Percentiles rank a stretch among this genome's conserved stretches.
phyloP scores from a whole-genome alignment of 495 filamentous ascomycete species.

The Talaromyces nanjingensis region DNA sequence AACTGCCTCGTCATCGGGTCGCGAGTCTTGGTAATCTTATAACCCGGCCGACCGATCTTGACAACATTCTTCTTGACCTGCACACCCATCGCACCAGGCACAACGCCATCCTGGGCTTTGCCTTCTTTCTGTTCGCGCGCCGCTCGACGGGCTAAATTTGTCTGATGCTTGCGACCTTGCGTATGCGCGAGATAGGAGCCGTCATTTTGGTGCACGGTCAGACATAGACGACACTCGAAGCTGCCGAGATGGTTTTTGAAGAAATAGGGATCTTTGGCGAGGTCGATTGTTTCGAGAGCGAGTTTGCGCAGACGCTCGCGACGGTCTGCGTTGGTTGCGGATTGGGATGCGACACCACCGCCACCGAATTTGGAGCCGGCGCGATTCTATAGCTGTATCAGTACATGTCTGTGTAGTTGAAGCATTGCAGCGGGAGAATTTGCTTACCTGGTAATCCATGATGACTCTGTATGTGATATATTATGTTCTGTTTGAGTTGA shows the following conservation, averaged over 20 bases:
- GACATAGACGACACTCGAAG: slow-evolving; percentile 95
- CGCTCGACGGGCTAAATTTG: slow-evolving; percentile 93
- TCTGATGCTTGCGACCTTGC: slow-evolving; percentile 98
- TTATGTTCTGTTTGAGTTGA: not conserved
- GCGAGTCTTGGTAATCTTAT: slow-evolving; percentile 94
- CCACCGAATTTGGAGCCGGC: slow-evolving; percentile 98
- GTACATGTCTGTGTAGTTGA: too few relatives aligned
- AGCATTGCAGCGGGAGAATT: too few relatives aligned
- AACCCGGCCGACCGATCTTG: slow-evolving; percentile 94
- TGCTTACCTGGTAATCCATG: slow-evolving; percentile 64
- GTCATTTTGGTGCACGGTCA: slow-evolving; percentile 99
- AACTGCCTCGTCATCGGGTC: slow-evolving; percentile 87
- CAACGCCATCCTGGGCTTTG: slow-evolving; percentile 64
- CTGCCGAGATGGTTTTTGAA: slow-evolving; percentile 99
- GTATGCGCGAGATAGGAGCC: slow-evolving; percentile 98
- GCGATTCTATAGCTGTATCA: slow-evolving; percentile 62
- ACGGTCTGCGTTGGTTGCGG: slow-evolving; percentile 90
- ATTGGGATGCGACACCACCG: slow-evolving; percentile 90
- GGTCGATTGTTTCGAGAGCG: slow-evolving; percentile 95
- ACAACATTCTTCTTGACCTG: slow-evolving; percentile 84
- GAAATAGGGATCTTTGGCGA: slow-evolving; percentile 99
- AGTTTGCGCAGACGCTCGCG: slow-evolving; percentile 96
- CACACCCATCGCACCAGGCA: slow-evolving; percentile 61
- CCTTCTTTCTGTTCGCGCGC: slow-evolving; percentile 90
- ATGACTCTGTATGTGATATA: slow-evolving; percentile 2